Evolutionary conservation across 148 eudicot genomes (phyloP).

Genomic region (Rhododendron mucronatum): DNA sequence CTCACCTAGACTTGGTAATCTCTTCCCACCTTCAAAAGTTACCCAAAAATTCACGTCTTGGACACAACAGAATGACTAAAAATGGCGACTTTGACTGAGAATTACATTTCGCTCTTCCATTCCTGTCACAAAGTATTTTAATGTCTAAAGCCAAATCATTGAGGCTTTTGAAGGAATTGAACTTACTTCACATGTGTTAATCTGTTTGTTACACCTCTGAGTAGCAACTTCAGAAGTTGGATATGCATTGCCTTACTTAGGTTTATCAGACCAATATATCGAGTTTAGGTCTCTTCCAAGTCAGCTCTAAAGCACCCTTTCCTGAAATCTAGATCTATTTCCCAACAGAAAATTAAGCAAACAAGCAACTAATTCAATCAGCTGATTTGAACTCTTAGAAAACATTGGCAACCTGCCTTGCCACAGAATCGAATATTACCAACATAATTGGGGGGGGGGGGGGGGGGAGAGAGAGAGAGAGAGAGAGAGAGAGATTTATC

Average conservation of each 20-base stretch:
- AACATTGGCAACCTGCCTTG: neutral
- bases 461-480: neutral
- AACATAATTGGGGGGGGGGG: neutral
- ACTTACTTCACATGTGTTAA: neutral
- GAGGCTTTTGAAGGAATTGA: neutral
- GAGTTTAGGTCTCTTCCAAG: neutral
- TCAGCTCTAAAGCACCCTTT: neutral
- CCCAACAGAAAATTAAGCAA: neutral
- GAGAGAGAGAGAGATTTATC: conserved; percentile 1
- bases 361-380: conserved; percentile 1
- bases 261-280: neutral
- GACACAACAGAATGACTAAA: neutral
- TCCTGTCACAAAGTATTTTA: neutral
- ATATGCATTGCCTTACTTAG: neutral
- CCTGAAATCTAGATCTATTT: neutral
- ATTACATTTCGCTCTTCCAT: neutral
- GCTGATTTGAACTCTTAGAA: neutral
- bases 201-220: neutral
- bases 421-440: neutral
- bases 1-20: neutral
- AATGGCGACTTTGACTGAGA: neutral
- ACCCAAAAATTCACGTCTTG: neutral
- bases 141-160: neutral
- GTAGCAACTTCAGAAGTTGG: neutral
- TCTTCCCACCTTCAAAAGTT: neutral